A percentile compares a stretch with the other conserved stretches of the same genome.
Evolutionary conservation across 805 yeast genomes (phyloP).

Genomic region (Teunomyces kruisii): DNA sequence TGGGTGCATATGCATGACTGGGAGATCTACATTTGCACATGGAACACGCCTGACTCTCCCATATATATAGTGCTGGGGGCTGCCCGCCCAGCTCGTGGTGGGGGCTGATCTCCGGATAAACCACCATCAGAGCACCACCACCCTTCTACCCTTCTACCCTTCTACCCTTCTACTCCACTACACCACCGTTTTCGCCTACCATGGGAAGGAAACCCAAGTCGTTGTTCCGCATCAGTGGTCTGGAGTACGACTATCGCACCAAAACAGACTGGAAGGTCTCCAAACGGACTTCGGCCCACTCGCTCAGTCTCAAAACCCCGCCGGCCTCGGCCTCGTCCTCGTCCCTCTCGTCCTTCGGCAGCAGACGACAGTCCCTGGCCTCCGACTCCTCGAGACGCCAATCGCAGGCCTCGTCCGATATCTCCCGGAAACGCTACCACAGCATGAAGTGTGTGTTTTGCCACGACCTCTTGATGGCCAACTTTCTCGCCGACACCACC

Average conservation of each 20-base stretch:
- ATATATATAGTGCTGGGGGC: too few species aligned
- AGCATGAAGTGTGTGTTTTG: slow-evolving; percentile 18
- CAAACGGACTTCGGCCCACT: slow-evolving; percentile 9
- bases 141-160: too few species aligned
- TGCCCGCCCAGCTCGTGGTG: too few species aligned
- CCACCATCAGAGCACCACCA: too few species aligned
- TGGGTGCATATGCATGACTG: neutral
- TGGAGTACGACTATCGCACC: neutral
- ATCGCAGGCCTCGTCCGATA: too few species aligned
- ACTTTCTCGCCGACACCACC: slow-evolving; percentile 16
- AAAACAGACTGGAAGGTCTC: neutral
- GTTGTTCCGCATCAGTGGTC: neutral
- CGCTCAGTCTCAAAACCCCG: slow-evolving; percentile 4
- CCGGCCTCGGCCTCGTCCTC: slow-evolving; percentile 6
- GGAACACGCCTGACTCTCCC: neutral
- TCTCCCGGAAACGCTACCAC: neutral
- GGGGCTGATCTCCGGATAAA: too few species aligned
- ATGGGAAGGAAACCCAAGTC: slow-evolving; percentile 1
- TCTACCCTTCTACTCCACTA: too few species aligned
- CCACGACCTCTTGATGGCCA: slow-evolving; percentile 12
- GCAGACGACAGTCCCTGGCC: neutral
- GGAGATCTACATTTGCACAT: neutral
- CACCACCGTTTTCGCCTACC: too few species aligned
- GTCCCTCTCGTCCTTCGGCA: slow-evolving; percentile 6
- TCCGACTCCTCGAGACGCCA: slow-evolving; percentile 3